A percentile compares a stretch with the other conserved stretches of the same genome.
phyloP scores from a whole-genome alignment of 2,329 filamentous ascomycete genomes.

The Alternaria sp. region DNA sequence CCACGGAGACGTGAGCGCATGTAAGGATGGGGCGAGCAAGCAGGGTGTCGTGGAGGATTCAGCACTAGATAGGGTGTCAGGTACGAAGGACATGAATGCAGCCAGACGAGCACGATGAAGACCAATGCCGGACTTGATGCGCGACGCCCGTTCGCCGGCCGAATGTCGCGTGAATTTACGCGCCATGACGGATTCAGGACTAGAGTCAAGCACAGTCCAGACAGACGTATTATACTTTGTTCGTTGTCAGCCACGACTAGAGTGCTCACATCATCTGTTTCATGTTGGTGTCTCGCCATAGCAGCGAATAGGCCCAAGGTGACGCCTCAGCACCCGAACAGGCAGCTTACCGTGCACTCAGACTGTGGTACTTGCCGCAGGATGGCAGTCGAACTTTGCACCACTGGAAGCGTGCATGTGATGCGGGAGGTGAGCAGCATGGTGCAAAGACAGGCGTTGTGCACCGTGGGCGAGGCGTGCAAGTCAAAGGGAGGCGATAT shows the following conservation, averaged over 20 bases:
- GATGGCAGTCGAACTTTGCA: neutral
- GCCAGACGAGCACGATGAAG: constrained; percentile 19
- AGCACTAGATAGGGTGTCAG: constrained; percentile 42
- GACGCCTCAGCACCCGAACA: constrained; percentile 8
- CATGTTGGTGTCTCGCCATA: constrained; percentile 11
- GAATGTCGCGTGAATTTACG: constrained; percentile 2
- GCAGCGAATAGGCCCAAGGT: neutral
- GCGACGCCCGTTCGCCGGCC: neutral
- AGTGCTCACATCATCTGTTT: constrained; percentile 13
- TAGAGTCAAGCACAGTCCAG: neutral
- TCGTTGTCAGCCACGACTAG: neutral
- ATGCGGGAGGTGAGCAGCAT: too few relatives aligned
- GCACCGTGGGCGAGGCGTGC: neutral
- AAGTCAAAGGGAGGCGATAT: neutral
- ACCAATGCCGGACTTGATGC: constrained; percentile 8
- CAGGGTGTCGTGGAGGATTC: constrained; percentile 27
- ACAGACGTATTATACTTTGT: neutral
- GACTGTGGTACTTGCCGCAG: neutral
- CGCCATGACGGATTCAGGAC: neutral
- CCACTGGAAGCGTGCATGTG: neutral
- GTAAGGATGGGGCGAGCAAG: constrained; percentile 54
- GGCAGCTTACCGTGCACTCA: neutral
- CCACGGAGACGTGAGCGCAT: constrained; percentile 82
- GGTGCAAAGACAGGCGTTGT: too few relatives aligned
- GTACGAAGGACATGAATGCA: constrained; percentile 40